Evolutionary conservation across 805 yeast species (phyloP), one percentile per base, ranked within the genome.

Genomic region (Wickerhamomyces chaumierensis): DNA sequence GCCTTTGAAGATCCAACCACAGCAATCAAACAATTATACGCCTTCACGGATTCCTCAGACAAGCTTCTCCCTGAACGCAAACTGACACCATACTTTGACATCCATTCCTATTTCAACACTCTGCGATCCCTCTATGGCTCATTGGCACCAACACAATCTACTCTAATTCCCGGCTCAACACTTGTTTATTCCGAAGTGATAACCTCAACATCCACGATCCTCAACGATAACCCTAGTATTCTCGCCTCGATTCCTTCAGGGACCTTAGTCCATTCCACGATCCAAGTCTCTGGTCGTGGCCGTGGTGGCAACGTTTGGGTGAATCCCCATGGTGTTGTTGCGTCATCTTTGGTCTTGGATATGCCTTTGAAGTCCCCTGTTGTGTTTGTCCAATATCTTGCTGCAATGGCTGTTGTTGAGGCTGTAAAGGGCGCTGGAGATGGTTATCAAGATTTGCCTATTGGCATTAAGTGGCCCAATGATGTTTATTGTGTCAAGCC

Each of bases 251-350:
- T 83, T 20, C 95, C 95, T 1, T 67, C 76, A 20, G 95, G 95
- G 0, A 48, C 62, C 15, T 70, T 78, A 11, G 65, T 76, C 1
- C 57, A 79, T 11, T 96, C 94, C 1, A 78, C 88, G 2, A 73
- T 81, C 3, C 99, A 92, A 57, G 79, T 85, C 1, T 72, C 86
- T 0, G 99, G 98, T 1, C 68, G 90, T 36, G 99, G 99, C 3
- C 73, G 99, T 40, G 94, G 96, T 14, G 94, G 92, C 1, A 92
- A 92, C 47, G 78, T 77, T 2, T 92, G 98, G 98, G 80, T 92
- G 18, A 88, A 85, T 48, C 99, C 99, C 3, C 69, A 72, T 18
- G 99, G 99, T 11, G 94, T 87, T 1, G 61, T 86, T 57, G 95
- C 97, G 0, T 73, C 78, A 6, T 85, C 96, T 0, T 70, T 77